Base-by-base conservation (phyloP, 257 asterid genomes). In the Solanum pennellii region DNA sequence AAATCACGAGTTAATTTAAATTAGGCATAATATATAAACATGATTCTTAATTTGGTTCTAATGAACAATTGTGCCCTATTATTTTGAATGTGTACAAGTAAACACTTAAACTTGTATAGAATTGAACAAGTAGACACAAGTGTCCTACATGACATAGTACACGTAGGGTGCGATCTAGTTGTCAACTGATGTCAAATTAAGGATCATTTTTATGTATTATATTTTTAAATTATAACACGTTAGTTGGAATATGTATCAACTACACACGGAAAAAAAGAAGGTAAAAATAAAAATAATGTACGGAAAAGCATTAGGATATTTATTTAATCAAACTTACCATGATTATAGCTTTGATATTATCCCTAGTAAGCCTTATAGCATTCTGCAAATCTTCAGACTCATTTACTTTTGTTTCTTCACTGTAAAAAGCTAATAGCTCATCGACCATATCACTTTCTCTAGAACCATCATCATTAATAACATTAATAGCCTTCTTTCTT, bases 291-390 rank as follows among this genome's bases (percentile, higher is more conserved):
- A 3, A 15, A 14, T 7, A 14, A 25, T 8, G 62, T 25, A 79
- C 1, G 41, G 16, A 29, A 33, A 60, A 62, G 7, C 23, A 86
- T 68, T 77, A 10, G 29, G 42, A 44, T 4, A 16, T 10, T 20
- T 5, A 0, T 31, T 52, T 9, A 12, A 27, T 69, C 52, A 18
- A 42, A 21, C 93, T 68, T 90, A 96, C 99, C 99, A 96, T 96
- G 69, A 96, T 96, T 73, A 96, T 95, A 74, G 98, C 99, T 79
- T 96, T 96, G 71, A 96, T 96, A 79, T 96, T 94, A 84, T 92
- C 89, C 91, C 92, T 93, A 0, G 97, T 93, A 25, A 96, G 96
- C 29, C 87, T 94, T 84, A 94, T 89, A 0, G 96, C 85, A 84
- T 91, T 95, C 85, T 96, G 96, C 91, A 92, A 90, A 91, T 95